Base-by-base conservation (phyloP, 352 stramenopile species). In the Globisporangium carolinianum region DNA sequence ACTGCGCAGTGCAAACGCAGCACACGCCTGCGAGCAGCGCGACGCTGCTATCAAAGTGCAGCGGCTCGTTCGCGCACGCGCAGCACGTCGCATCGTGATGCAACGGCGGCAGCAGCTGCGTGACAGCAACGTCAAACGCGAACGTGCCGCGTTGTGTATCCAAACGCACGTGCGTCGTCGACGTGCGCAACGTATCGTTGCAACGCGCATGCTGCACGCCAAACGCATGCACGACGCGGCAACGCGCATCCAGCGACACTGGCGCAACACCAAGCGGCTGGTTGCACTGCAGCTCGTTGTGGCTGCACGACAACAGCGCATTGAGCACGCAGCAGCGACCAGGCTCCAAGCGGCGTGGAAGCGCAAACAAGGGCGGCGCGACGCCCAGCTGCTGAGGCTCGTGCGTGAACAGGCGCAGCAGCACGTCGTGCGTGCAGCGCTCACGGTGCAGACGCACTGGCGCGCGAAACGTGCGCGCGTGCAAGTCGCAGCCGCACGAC, bases 41-140 rank as follows among this genome's bases (percentile, higher is more conserved):
- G 66, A 84, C 4, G 79, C 79, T 0, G 80, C 71, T n/a, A 76
- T 68, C 58, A 73, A 71, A 38, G 69, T 94, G 67, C 84, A 94
- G 60, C 78, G 63, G 24, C 52, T 80, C 15, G 80, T 74, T 58
- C 72, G 82, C 7, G 60, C 71, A 52, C 75, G 76, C n/a, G 68
- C 66, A 1, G 82, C 72, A 38, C 72, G 76, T 15, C 68, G 59
- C 45, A 67, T 69, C 3, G 66, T 69, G 7, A 65, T 73, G 12
- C 39, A 60, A 0, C 78, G 69, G 32, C 67, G 79, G 24, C 68
- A 87, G 7, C 54, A 69, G 39, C 58, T 74, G 4, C 61, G 66
- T 32, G 63, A 72, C 9, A 48, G 66, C 5, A 47, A 77, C 0
- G 55, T 47, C 12, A 62, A 49, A 48, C 58, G 68, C 48, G 73